Conservation (phyloP, 2,329 filamentous ascomycete species). For the Whalleya microplaca region DNA sequence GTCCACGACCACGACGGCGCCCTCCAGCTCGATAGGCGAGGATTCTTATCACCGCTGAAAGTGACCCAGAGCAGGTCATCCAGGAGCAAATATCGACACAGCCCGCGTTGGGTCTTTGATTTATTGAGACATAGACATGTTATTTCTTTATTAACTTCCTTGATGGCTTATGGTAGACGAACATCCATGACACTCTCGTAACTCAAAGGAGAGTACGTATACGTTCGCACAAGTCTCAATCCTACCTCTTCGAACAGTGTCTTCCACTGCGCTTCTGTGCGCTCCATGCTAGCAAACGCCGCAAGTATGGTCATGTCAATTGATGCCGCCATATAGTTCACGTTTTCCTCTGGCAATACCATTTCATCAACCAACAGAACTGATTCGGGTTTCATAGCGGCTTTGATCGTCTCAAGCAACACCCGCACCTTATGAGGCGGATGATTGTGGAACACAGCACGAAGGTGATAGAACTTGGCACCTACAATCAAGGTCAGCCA, state of each 20-base stretch:
- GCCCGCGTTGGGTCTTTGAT: too few species aligned
- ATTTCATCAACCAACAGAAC: constrained; percentile 28
- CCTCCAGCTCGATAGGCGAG: too few species aligned
- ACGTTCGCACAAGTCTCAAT: constrained; percentile 7
- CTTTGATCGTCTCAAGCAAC: constrained; percentile 11
- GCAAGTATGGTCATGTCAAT: constrained; percentile 28
- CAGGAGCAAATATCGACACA: too few species aligned
- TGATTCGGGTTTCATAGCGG: constrained; percentile 21
- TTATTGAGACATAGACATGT: too few species aligned
- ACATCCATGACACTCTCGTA: constrained; percentile 24
- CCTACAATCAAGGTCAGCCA: constrained; percentile 5
- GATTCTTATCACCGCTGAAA: too few species aligned
- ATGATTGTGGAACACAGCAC: constrained; percentile 25
- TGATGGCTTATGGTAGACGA: constrained; percentile 5
- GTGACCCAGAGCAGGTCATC: too few species aligned
- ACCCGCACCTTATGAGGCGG: constrained; percentile 4
- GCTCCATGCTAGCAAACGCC: constrained; percentile 15
- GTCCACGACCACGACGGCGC: too few species aligned
- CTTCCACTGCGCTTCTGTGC: constrained; percentile 21
- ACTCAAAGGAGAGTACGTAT: constrained; percentile 5
- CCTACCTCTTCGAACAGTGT: background rate
- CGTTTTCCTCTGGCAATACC: constrained; percentile 17
- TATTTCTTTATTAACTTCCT: too few species aligned
- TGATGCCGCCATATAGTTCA: background rate
- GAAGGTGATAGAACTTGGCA: constrained; percentile 28